Conservation (phyloP, 208 protist genomes). For the Trypanosoma mega region DNA sequence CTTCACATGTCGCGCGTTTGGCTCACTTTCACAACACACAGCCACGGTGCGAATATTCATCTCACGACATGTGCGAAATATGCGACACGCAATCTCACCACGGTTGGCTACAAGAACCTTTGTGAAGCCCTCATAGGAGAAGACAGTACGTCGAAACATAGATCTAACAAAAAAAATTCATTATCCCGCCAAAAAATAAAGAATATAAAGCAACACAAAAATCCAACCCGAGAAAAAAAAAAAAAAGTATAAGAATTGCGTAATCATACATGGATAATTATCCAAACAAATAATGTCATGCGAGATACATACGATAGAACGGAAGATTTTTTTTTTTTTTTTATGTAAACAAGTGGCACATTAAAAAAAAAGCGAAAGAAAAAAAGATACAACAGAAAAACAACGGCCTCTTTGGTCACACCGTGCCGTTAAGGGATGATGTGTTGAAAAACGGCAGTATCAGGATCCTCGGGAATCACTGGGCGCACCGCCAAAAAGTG, state of each 20-base stretch:
- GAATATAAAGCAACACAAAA: background rate
- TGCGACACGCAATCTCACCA: slow-evolving; percentile 97
- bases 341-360: too few species aligned
- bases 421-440: background rate
- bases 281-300: too few species aligned
- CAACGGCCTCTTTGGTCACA: background rate
- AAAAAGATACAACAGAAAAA: slow-evolving; percentile 4
- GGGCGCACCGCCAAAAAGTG: slow-evolving; percentile 60
- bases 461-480: slow-evolving; percentile 37
- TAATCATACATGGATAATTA: background rate
- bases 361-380: slow-evolving; percentile 21
- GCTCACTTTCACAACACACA: slow-evolving; percentile 94
- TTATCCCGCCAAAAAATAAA: background rate
- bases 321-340: too few species aligned
- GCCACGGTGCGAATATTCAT: slow-evolving; percentile 96
- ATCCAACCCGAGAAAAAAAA: slow-evolving; percentile 14
- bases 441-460: background rate
- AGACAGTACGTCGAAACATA: slow-evolving; percentile 31
- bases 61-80: slow-evolving; percentile 90
- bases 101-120: slow-evolving; percentile 97
- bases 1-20: slow-evolving; percentile 88
- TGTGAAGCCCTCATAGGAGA: slow-evolving; percentile 46
- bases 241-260: slow-evolving; percentile 4
- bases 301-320: too few species aligned
- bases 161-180: too few species aligned